These are phyloP conservation scores for Hebeloma cylindrosporum DNA, from an alignment of 768 basidiomycete species.

Conservation along the genomic window DNA sequence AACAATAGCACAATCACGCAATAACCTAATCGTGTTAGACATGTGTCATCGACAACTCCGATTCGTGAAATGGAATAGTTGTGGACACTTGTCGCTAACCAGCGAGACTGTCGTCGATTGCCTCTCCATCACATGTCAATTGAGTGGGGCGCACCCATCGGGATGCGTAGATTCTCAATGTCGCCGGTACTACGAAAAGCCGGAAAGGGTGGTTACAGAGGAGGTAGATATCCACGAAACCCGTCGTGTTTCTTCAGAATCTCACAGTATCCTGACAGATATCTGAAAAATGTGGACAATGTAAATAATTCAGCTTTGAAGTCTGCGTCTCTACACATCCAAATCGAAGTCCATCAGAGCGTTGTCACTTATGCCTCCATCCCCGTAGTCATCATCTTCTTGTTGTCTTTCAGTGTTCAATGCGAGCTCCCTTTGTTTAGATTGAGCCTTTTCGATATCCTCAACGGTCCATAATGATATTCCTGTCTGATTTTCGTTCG, in stretches of 20 bases:
- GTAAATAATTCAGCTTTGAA: conserved; percentile 18
- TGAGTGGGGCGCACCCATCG: conserved; percentile 50
- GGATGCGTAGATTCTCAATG: conserved; percentile 49
- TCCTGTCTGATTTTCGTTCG: conserved; percentile 93
- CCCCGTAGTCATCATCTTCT: conserved; percentile 63
- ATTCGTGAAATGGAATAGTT: conserved; percentile 48
- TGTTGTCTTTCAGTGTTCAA: conserved; percentile 46
- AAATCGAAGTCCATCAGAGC: conserved; percentile 60
- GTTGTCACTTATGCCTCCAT: conserved; percentile 66
- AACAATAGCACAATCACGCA: conserved; percentile 17
- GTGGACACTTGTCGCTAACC: conserved; percentile 54
- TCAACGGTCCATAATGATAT: conserved; percentile 94
- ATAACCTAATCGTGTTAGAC: conserved; percentile 25
- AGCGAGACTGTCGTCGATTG: conserved; percentile 56
- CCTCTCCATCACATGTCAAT: conserved; percentile 37
- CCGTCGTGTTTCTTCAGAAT: conserved; percentile 1
- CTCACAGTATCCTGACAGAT: conserved; percentile 30
- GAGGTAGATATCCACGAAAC: conserved; percentile 37
- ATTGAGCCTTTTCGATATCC: conserved; percentile 85
- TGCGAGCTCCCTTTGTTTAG: conserved; percentile 70
- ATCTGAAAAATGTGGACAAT: conserved; percentile 39
- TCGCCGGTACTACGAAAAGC: conserved; percentile 60
- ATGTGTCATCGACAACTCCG: conserved; percentile 70
- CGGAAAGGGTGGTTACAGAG: conserved; percentile 46
- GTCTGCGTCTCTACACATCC: too few species aligned